Conservation (phyloP, 805 yeast species). For the Ogataea corticis region DNA sequence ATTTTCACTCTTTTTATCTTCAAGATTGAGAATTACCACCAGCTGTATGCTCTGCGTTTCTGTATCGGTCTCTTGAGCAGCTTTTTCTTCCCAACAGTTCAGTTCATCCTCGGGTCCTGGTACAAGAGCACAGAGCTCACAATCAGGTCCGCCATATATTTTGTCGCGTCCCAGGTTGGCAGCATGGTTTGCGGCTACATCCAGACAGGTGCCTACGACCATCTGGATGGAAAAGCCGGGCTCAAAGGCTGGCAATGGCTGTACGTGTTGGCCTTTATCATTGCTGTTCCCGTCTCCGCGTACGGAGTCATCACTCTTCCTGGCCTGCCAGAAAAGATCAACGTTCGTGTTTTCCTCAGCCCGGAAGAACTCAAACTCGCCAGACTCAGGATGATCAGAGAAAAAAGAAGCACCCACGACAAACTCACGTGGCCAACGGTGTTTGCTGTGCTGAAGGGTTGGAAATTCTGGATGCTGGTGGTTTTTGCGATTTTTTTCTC, state of each 20-base stretch:
- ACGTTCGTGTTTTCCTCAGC: background rate
- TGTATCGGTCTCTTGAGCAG: conserved; percentile 60
- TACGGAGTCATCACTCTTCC: conserved; percentile 57
- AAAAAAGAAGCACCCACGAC: conserved; percentile 2
- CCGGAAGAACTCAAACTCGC: conserved; percentile 1
- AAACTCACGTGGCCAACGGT: background rate
- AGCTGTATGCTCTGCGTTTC: conserved; percentile 54
- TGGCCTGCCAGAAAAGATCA: conserved; percentile 37
- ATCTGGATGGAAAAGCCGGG: conserved; percentile 49
- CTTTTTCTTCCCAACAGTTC: conserved; percentile 42
- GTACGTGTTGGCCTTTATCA: conserved; percentile 59
- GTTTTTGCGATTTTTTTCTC: conserved; percentile 33
- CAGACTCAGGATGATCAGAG: conserved; percentile 1
- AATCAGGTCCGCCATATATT: conserved; percentile 59
- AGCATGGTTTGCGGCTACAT: conserved; percentile 59
- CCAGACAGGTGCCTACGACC: conserved; percentile 51
- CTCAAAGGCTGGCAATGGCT: conserved; percentile 69
- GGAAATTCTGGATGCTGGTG: conserved; percentile 5
- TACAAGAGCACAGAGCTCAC: conserved; percentile 54
- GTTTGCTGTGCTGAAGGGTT: background rate
- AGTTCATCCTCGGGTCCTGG: conserved; percentile 49
- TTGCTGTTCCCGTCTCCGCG: conserved; percentile 47
- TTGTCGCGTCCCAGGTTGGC: conserved; percentile 62
- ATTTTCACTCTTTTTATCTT: conserved; percentile 13
- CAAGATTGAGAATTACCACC: conserved; percentile 27